phyloP scores from a whole-genome alignment of 2,329 filamentous ascomycete species.

The Whalleya microplaca region DNA sequence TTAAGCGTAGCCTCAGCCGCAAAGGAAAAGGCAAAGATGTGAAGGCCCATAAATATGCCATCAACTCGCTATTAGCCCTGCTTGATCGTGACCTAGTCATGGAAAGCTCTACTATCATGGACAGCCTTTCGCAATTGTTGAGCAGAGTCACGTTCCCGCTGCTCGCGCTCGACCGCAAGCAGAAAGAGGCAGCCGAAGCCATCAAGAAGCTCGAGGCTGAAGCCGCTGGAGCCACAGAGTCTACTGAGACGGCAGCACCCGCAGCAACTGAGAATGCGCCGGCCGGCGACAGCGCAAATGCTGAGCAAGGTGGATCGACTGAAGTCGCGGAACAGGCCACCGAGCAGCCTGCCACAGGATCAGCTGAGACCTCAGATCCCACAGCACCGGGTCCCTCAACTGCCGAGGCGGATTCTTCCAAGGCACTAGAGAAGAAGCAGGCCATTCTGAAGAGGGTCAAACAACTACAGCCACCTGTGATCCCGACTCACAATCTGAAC shows the following conservation, averaged over 20 bases:
- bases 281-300: constrained; percentile 19
- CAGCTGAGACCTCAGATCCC: constrained; percentile 30
- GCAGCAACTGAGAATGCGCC: constrained; percentile 7
- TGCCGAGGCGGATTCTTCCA: constrained; percentile 39
- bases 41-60: constrained; percentile 83
- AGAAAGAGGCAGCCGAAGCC: constrained; percentile 46
- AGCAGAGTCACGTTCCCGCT: constrained; percentile 88
- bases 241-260: constrained; percentile 13
- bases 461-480: constrained; percentile 76
- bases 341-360: constrained; percentile 15
- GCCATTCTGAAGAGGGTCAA: constrained; percentile 54
- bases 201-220: constrained; percentile 42
- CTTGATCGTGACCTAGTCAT: constrained; percentile 94
- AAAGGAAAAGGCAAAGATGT: constrained; percentile 89
- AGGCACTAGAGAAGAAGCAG: constrained; percentile 46
- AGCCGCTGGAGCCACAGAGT: constrained; percentile 28
- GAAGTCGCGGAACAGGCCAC: constrained; percentile 30
- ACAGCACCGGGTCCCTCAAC: constrained; percentile 31
- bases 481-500: constrained; percentile 87
- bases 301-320: constrained; percentile 11
- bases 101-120: constrained; percentile 97
- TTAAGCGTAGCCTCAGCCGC: constrained; percentile 76
- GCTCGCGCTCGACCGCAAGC: constrained; percentile 74
- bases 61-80: constrained; percentile 87
- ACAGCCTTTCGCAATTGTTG: constrained; percentile 83